Conservation (phyloP, 2,329 filamentous ascomycete genomes). For the Microascus cirrosus region DNA sequence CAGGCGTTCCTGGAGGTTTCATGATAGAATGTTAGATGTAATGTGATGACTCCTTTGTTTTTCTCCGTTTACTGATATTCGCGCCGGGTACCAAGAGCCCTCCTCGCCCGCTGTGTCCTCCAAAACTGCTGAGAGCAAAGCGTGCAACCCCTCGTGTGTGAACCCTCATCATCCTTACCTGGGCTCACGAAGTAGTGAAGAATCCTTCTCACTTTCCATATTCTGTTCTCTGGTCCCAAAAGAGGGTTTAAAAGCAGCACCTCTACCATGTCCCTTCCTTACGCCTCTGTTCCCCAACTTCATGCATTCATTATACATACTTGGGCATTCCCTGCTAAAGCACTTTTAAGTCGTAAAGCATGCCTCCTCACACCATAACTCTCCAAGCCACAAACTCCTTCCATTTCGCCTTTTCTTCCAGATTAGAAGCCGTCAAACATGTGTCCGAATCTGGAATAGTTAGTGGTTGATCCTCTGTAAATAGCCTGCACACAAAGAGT, state of each 20-base stretch:
- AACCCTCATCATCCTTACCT: too few species aligned
- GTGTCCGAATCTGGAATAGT: slow-evolving; percentile 50
- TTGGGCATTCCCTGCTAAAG: neutral
- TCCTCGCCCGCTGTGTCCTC: neutral
- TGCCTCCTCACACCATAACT: neutral
- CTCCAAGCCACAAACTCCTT: neutral
- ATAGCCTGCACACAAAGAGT: too few species aligned
- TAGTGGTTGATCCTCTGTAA: neutral
- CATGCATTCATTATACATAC: neutral
- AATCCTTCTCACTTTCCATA: neutral
- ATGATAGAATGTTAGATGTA: too few species aligned
- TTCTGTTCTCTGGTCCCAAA: neutral
- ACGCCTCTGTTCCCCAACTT: neutral
- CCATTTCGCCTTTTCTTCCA: neutral
- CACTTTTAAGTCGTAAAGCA: neutral
- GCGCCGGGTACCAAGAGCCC: too few species aligned
- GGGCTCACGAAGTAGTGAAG: too few species aligned
- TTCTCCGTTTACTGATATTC: too few species aligned
- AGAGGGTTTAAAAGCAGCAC: neutral
- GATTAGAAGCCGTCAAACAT: slow-evolving; percentile 64
- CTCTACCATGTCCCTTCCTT: neutral
- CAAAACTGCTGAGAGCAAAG: neutral
- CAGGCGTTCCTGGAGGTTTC: neutral
- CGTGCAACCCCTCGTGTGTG: too few species aligned
- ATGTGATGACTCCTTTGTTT: too few species aligned